Evolutionary conservation across 139 green algal genomes (phyloP), one percentile per base, ranked within the genome.

Genomic region (Monoraphidium neglectum): DNA sequence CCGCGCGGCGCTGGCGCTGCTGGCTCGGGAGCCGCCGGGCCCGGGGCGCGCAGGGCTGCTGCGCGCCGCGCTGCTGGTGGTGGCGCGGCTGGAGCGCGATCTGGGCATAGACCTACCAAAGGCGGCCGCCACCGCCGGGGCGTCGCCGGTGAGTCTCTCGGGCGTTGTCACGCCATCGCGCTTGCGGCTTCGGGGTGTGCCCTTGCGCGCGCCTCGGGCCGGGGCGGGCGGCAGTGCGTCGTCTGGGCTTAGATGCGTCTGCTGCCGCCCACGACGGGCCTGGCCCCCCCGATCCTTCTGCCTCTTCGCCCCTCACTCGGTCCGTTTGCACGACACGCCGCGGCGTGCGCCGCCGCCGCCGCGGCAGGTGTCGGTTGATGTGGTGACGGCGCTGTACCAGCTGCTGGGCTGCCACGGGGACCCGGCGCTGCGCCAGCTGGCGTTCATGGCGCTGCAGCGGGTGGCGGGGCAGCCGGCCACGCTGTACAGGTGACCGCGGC

Each of bases 381-480:
- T 47, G 35, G 46, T 79, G 40, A 33, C 72, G 35, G 23, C 18
- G 18, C 43, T 79, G 35, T 49, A 79, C 32, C 32, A 65, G 63
- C 63, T 79, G 73, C 32, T 79, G 62, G 47, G 30, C 30, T 32
- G 35, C 12, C 63, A 72, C 49, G 35, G 51, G 23, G 73, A 79
- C 63, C 75, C 75, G 8, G 37, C 21, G 10, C 51, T 80, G 37
- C 53, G 75, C 38, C 75, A 80, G 75, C 38, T 80, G 65, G 56
- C 75, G 8, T 80, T 80, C 30, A 75, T 75, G 75, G 15, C 75
- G 51, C 75, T 80, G 75, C 75, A 80, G 54, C 51, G 38, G 30
- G n/a, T 80, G 15, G 75, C 53, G 1, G 75, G 75, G 12, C 65
- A 74, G 38, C 75, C 75, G 13, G 37, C 75, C 33, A 80, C 75